A percentile compares a stretch with the other conserved stretches of the same genome.
phyloP scores from a whole-genome alignment of 2,329 filamentous ascomycete genomes.

The Knufia petricola region DNA sequence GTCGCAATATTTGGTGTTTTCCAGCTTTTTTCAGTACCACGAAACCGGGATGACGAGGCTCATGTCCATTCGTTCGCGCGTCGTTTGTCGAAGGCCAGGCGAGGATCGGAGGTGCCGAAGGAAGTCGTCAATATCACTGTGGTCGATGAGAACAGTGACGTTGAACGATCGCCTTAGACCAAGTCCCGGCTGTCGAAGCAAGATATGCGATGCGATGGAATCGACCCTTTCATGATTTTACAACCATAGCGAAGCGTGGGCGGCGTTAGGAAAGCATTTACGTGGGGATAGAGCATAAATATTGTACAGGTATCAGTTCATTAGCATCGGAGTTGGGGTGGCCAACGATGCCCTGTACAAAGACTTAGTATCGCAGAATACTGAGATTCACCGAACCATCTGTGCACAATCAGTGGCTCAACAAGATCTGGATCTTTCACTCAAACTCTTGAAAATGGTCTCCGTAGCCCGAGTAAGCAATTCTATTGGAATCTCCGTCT shows the following conservation, averaged over 20 bases:
- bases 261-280: background rate
- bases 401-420: background rate
- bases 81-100: conserved; percentile 20
- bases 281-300: background rate
- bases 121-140: conserved; percentile 23
- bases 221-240: background rate
- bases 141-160: conserved; percentile 6
- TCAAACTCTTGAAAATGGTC: too few relatives aligned
- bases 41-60: conserved; percentile 36
- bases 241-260: background rate
- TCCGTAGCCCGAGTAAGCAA: too few relatives aligned
- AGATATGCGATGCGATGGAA: background rate
- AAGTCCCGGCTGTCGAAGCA: background rate
- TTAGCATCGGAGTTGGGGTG: background rate
- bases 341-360: conserved; percentile 1
- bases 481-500: too few relatives aligned
- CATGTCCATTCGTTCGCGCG: conserved; percentile 29
- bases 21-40: conserved; percentile 48
- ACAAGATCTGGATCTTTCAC: too few relatives aligned
- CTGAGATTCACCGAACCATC: background rate
- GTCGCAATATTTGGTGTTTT: conserved; percentile 47
- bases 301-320: background rate
- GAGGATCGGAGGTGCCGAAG: conserved; percentile 9
- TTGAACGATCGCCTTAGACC: conserved; percentile 1
- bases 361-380: background rate